Base-by-base conservation (phyloP, 129 eudicot species). In the Erigeron canadensis region DNA sequence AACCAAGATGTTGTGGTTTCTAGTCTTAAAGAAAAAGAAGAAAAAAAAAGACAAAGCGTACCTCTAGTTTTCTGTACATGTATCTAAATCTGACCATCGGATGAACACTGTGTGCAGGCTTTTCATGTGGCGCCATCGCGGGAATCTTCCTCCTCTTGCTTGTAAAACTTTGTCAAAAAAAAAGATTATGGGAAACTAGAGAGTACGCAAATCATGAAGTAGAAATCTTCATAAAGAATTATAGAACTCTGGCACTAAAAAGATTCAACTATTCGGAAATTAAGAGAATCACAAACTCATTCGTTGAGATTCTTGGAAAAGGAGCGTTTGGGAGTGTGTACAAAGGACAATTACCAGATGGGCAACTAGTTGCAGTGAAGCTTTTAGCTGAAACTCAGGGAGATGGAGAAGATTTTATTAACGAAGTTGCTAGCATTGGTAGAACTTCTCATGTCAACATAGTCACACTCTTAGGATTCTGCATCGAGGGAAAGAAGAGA, bases 81-180 rank as follows among this genome's bases (percentile, higher is more conserved):
- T 2, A 65, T 65, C 71, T 28, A 28, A 0, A 28, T 28, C 34
- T 65, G 21, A 66, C 71, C 19, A 45, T 10, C 22, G 34, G 5
- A 12, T 47, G 15, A 67, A 67, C 46, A 34, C 23, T 34, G 12
- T 8, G 10, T 67, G 72, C 12, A 67, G 72, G 60, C 23, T 19
- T 67, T 47, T 48, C 46, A 15, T 23, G 45, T 23, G 18, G 72
- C 43, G n/a, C n/a, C n/a, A 1, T 48, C n/a, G 8, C 21, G 50
- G 72, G 72, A 67, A 67, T 67, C 23, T 10, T 48, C 8, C 6
- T 34, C 61, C 45, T 67, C 8, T 48, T 28, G 8, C 28, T 48
- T 4, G 44, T 48, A 2, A 28, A 23, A 18, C 18, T 69, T 6
- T 39, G 18, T 39, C 10, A 22, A 28, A 28, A 28, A 28, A 28